Conservation (phyloP, 2,329 filamentous ascomycete genomes). For the Neofusicoccum parvum region DNA sequence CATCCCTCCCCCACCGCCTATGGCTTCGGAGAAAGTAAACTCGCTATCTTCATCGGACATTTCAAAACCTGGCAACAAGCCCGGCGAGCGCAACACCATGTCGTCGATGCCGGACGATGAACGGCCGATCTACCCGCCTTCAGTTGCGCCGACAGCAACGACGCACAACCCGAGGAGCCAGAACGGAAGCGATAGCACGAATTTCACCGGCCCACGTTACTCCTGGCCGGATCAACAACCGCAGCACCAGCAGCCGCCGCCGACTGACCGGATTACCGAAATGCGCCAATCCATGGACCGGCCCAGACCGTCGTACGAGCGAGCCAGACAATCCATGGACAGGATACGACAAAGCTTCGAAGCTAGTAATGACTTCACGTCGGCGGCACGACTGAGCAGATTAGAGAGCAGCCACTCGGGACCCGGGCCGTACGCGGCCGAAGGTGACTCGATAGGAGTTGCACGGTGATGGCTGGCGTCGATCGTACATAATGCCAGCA, state of each 20-base stretch:
- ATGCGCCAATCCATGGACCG: conserved; percentile 10
- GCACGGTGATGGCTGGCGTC: conserved; percentile 4
- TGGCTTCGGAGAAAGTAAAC: conserved; percentile 41
- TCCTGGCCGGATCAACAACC: conserved; percentile 19
- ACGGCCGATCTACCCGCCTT: conserved; percentile 91
- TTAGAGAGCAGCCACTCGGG: conserved; percentile 66
- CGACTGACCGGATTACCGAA: not conserved
- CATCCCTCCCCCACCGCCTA: conserved; percentile 41
- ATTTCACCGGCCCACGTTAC: conserved; percentile 63
- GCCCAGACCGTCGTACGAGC: conserved; percentile 78
- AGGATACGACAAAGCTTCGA: conserved; percentile 82
- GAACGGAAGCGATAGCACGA: conserved; percentile 91
- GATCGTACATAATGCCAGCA: conserved; percentile 21
- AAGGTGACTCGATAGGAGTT: not conserved
- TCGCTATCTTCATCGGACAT: conserved; percentile 63
- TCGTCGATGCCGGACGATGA: conserved; percentile 79
- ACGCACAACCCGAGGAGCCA: conserved; percentile 77
- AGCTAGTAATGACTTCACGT: conserved; percentile 86
- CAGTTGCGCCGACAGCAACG: conserved; percentile 70
- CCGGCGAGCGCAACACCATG: conserved; percentile 55
- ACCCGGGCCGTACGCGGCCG: not conserved
- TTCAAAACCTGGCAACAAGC: conserved; percentile 45
- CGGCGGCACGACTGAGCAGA: conserved; percentile 78
- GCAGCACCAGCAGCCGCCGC: conserved; percentile 17
- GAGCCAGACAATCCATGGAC: conserved; percentile 85